Conservation (phyloP, 2,329 filamentous ascomycete species). For the Orbilia javanica region DNA sequence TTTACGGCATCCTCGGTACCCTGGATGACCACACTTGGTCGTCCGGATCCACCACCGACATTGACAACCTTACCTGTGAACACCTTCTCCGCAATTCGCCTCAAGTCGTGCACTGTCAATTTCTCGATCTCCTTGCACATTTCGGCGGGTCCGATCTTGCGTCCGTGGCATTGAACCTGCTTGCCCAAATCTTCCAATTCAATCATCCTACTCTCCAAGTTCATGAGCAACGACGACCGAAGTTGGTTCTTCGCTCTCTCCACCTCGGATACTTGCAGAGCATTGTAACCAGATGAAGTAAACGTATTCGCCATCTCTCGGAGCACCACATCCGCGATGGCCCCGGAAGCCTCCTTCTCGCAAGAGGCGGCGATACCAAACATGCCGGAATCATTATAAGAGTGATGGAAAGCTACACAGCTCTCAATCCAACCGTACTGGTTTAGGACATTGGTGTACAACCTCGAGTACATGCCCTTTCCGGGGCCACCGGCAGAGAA, state of each 20-base stretch:
- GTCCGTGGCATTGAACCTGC: constrained; percentile 96
- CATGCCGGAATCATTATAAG: constrained; percentile 93
- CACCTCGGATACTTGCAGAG: constrained; percentile 82
- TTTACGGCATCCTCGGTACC: constrained; percentile 80
- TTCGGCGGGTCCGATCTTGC: constrained; percentile 89
- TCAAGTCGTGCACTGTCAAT: constrained; percentile 82
- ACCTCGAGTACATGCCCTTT: constrained; percentile 98
- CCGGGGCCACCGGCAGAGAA: constrained; percentile 97
- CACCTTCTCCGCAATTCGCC: constrained; percentile 82
- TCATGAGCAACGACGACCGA: constrained; percentile 90
- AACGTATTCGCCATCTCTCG: constrained; percentile 61
- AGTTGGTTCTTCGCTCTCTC: constrained; percentile 97
- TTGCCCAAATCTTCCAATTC: constrained; percentile 95
- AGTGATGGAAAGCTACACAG: constrained; percentile 96
- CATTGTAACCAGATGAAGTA: constrained; percentile 72
- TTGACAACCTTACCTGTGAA: constrained; percentile 83
- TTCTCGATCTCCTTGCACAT: constrained; percentile 91
- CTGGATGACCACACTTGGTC: constrained; percentile 93
- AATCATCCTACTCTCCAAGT: constrained; percentile 95
- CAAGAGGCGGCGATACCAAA: constrained; percentile 94
- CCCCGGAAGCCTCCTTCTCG: constrained; percentile 80
- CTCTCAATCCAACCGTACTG: constrained; percentile 98
- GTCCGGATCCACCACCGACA: constrained; percentile 80
- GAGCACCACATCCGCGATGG: constrained; percentile 79
- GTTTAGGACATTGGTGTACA: constrained; percentile 98